Evolutionary conservation across 129 eudicot species (phyloP), one percentile per base, ranked within the genome.

Genomic region (Logfia minima): DNA sequence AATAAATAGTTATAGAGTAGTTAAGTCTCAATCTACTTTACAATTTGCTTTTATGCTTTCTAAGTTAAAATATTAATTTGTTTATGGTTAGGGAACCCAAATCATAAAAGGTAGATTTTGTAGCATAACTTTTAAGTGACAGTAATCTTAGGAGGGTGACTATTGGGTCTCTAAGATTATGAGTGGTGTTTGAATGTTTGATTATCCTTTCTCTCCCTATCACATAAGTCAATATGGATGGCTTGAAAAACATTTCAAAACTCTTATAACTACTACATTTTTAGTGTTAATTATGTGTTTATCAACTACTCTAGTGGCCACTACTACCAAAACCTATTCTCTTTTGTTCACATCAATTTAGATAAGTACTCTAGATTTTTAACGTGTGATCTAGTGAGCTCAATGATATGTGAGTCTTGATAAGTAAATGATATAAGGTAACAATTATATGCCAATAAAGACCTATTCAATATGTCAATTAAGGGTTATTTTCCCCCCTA

Each of bases 61-160:
- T 68, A 75, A 67, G 84, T 67, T 48, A 68, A 74, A 81, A 75
- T 75, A 75, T 74, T 62, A 48, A 72, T 74, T 65, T 79, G 74
- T 63, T 43, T 60, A 53, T 75, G 71, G 80, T 74, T 56, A 80
- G 70, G 80, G 86, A 82, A 83, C 80, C 85, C 83, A 53, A 78
- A 90, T 90, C 84, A 88, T 84, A 72, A 79, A 51, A 81, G 75
- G 82, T 68, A 87, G 98, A 93, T 88, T 76, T 87, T 66, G 80
- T 75, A 88, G 92, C 86, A 80, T 82, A 66, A 76, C 97, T 93
- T 93, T 93, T 93, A 51, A 85, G 86, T 66, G 85, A 85, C 97
- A 90, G 89, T 63, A 79, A 86, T 88, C 87, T 83, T 82, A 52
- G 62, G 71, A 75, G 72, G 84, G 66, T 85, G 88, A 87, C 83